A percentile compares a stretch with the other conserved stretches of the same genome.
Conservation (phyloP, 345 rosid species). For the Rhodamnia rubescens region DNA sequence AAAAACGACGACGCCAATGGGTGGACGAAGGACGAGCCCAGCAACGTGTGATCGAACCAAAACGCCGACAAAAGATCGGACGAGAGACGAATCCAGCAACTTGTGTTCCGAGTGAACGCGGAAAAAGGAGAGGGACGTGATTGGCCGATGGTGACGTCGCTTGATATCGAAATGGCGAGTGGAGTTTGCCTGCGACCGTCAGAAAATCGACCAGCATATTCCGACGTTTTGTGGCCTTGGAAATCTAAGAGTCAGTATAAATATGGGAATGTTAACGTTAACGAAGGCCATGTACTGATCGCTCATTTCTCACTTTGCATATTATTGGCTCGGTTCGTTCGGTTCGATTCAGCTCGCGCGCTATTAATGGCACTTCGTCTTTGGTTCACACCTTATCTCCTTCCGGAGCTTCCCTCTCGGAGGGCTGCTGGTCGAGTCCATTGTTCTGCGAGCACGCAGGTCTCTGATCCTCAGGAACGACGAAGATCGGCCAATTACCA, state of each 20-base stretch:
- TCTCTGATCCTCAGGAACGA: not conserved
- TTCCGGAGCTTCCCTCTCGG: not conserved
- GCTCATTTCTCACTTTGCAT: not conserved
- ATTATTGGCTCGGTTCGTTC: not conserved
- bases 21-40: not conserved
- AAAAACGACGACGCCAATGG: not conserved
- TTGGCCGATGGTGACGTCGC: not conserved
- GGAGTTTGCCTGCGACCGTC: not conserved
- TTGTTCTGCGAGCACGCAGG: not conserved
- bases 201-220: not conserved
- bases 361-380: not conserved
- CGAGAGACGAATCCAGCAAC: not conserved
- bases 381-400: not conserved
- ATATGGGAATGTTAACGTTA: not conserved
- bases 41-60: not conserved
- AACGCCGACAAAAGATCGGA: not conserved
- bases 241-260: not conserved
- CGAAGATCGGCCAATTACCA: constrained; percentile 6
- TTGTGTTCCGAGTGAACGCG: not conserved
- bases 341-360: not conserved
- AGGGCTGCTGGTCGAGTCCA: not conserved
- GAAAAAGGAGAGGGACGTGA: not conserved
- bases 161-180: not conserved
- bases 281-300: not conserved
- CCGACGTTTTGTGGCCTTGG: not conserved